Base-by-base conservation (phyloP, 192 early-diverging fungal genomes). In the Mycoemilia scoparia region DNA sequence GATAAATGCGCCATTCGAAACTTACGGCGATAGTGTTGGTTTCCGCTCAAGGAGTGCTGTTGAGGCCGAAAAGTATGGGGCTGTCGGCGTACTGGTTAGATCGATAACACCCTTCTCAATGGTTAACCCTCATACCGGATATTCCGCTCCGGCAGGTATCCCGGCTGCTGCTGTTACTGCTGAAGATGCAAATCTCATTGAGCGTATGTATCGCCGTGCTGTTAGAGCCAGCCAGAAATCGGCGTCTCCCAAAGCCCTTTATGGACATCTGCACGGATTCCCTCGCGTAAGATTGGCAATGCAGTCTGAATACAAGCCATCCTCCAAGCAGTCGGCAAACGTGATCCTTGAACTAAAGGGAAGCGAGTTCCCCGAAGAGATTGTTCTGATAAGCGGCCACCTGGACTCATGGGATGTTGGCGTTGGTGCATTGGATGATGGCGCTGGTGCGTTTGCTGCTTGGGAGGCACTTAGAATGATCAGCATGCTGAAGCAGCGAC, bases 361-460 rank as follows among this genome's bases (percentile, higher is more conserved):
- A 22, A 32, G 51, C 12, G 62, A 61, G 24, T 32, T 22, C 0
- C 56, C 65, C 2, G 56, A 73, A 15, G 61, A 70, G 30, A 49
- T 70, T 2, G 56, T 73, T 13, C 50, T 65, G 14, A 32, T 73
- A 17, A 63, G 65, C 38, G 71, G 71, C 6, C 71, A 73, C 38
- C 64, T 73, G 49, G 62, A 65, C 30, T 56, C 52, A 34, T 65
- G 62, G 62, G 62, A 65, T 13, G 40, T 55, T 5, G 68, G 71
- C 6, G 55, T 60, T n/a, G 71, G 71, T 0, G 71, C 67, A 2
- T 56, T 66, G 30, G 71, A 74, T 22, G 71, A 74, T 41, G 71
- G 69, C 24, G 66, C 69, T 4, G 67, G 71, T 6, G 56, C 51
- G 32, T 68, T 74, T 21, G 41, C 69, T 39, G 59, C 52, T 3